Evolutionary conservation across 495 filamentous ascomycete species (phyloP), one percentile per base, ranked within the genome.

Genomic region (Penicillium paxilli): DNA sequence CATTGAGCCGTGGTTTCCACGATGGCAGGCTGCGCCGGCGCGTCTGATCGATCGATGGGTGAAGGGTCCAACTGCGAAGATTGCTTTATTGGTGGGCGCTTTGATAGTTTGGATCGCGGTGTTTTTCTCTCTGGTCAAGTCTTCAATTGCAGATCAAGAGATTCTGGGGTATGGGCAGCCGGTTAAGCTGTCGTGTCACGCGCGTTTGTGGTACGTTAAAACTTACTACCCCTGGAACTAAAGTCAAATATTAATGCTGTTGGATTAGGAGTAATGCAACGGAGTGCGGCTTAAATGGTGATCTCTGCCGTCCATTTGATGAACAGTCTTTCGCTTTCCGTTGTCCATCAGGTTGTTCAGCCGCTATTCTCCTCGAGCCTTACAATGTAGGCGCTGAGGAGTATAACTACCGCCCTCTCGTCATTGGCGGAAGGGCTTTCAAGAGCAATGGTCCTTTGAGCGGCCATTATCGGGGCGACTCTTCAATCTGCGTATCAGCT

Each of bases 401-500:
- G 51, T 65, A 88, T 37, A 74, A 82, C 24, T 92, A 91, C 55
- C 69, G 71, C 17, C 80, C 78, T 0, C 70, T 91, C 9, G 83
- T 94, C 0, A 77, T 93, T 20, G 90, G 89, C 11, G 88, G 87
- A 0, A 80, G 81, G 14, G 57, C 79, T 2, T 68, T 74, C n/a
- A 68, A 71, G 3, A 53, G 68, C 11, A 67, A 67, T 32, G 67
- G 70, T 10, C 63, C 64, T 21, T 54, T 44, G 14, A 55, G 69
- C 42, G 69, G 80, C 0, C 59, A 84, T 19, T 94, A 94, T 67
- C 81, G 90, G 12, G 85, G 87, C 5, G 90, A 93, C 60, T 92
- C 89, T 2, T 87, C 86, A 50, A 85, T 92, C 55, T 93, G 89
- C 63, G 80, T 80, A 11, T 73, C 88, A 6, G 89, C 88, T 14